Conservation (phyloP, 164 flowering plant species). For the Nelumbo lutea region DNA sequence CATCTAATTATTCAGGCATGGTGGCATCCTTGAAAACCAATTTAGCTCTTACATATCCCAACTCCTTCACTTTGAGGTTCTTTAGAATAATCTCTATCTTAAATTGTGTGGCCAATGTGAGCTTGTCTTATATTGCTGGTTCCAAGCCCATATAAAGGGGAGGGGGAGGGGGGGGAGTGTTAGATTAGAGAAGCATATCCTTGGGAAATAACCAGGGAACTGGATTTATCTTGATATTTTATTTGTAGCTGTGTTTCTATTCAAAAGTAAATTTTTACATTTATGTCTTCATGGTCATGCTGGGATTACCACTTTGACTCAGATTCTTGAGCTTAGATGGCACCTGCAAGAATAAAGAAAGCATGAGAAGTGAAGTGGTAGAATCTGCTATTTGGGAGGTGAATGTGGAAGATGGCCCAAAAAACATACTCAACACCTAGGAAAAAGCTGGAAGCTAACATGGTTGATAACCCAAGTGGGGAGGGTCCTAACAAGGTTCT, state of each 20-base stretch:
- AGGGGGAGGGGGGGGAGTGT: too few relatives aligned
- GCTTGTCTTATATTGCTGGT: too few relatives aligned
- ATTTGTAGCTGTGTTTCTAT: background rate
- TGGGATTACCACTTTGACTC: background rate
- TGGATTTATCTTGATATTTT: too few relatives aligned
- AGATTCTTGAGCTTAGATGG: background rate
- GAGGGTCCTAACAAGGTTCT: background rate
- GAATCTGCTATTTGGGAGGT: constrained; percentile 7
- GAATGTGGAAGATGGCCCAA: constrained; percentile 9
- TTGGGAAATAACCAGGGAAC: too few relatives aligned
- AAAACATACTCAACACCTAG: background rate
- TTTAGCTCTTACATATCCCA: too few relatives aligned
- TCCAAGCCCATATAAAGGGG: too few relatives aligned
- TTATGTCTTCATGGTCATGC: background rate
- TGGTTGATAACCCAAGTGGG: constrained; percentile 1
- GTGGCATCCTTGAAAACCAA: too few relatives aligned
- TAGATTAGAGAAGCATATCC: too few relatives aligned
- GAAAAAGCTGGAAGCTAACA: background rate
- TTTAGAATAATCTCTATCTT: too few relatives aligned
- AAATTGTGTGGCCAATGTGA: too few relatives aligned
- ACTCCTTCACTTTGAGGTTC: too few relatives aligned
- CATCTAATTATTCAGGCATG: too few relatives aligned
- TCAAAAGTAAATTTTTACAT: background rate
- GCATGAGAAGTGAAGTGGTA: background rate
- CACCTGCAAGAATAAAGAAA: constrained; percentile 12